Evolutionary conservation across 495 filamentous ascomycete genomes (phyloP).

Genomic region (Clavariopsis aquatica): DNA sequence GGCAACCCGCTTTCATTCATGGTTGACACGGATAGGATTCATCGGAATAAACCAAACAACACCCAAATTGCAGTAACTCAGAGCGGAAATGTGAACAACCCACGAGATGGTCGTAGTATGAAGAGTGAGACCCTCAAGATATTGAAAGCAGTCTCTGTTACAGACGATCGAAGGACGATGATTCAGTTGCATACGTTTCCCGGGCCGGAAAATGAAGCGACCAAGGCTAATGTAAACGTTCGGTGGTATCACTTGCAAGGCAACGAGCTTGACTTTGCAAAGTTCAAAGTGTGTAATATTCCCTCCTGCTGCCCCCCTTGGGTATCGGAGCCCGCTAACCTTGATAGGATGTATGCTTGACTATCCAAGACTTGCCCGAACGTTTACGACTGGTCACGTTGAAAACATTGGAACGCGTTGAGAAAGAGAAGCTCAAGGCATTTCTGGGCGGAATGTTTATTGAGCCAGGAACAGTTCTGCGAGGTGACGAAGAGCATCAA

Average conservation of each 20-base stretch:
- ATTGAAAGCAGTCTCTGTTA: slow-evolving; percentile 15
- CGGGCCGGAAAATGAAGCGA: slow-evolving; percentile 7
- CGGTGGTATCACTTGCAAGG: slow-evolving; percentile 23
- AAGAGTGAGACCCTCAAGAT: slow-evolving; percentile 20
- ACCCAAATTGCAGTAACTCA: neutral
- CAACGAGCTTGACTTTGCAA: slow-evolving; percentile 22
- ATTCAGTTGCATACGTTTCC: slow-evolving; percentile 23
- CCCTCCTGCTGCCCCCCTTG: neutral
- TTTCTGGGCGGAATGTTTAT: slow-evolving; percentile 32
- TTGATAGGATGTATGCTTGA: slow-evolving; percentile 15
- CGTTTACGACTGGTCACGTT: neutral
- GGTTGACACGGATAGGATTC: neutral
- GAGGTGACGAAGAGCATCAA: slow-evolving; percentile 16
- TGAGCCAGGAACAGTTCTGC: slow-evolving; percentile 32
- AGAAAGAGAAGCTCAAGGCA: slow-evolving; percentile 24
- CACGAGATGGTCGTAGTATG: slow-evolving; percentile 2
- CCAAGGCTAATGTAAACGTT: neutral
- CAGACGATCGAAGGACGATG: slow-evolving; percentile 11
- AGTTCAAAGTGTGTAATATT: slow-evolving; percentile 16
- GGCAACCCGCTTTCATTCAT: slow-evolving; percentile 19
- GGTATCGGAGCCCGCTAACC: neutral
- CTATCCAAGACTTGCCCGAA: slow-evolving; percentile 6
- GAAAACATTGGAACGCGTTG: slow-evolving; percentile 25
- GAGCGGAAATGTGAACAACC: neutral
- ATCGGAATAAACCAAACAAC: neutral